A percentile compares a stretch with the other conserved stretches of the same genome.
Conservation (phyloP, 1,284 basidiomycete species). For the Ustilago tritici region DNA sequence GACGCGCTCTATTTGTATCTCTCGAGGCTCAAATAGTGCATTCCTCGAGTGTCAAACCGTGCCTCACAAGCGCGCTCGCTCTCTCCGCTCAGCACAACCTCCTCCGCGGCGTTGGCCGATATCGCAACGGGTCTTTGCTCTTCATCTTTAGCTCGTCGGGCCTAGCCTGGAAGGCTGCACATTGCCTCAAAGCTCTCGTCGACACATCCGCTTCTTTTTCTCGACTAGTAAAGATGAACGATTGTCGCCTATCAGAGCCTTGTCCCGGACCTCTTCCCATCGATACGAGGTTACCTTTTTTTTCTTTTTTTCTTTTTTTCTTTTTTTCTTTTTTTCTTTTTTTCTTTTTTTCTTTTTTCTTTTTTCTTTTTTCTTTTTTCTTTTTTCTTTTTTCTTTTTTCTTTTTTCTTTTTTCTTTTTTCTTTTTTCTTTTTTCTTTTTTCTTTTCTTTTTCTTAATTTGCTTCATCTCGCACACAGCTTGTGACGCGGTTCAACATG, state of each 20-base stretch:
- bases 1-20: slow-evolving; percentile 25
- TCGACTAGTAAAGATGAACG: background rate
- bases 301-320: background rate
- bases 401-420: background rate
- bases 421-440: slow-evolving; percentile 3
- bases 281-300: slow-evolving; percentile 1
- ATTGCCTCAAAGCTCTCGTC: background rate
- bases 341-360: background rate
- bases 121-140: background rate
- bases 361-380: background rate
- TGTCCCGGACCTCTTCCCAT: background rate
- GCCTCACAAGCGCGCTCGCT: slow-evolving; percentile 15
- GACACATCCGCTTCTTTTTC: background rate
- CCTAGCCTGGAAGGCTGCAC: background rate
- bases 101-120: slow-evolving; percentile 3
- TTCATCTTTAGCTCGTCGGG: background rate
- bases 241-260: background rate
- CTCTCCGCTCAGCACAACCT: background rate
- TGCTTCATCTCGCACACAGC: background rate
- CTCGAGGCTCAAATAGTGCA: slow-evolving; percentile 50
- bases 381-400: slow-evolving; percentile 10
- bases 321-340: slow-evolving; percentile 2
- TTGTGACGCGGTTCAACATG: background rate
- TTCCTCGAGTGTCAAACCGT: slow-evolving; percentile 52
- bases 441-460: background rate